phyloP scores from a whole-genome alignment of 2,329 filamentous ascomycete species.

The Scytalidium sp. region DNA sequence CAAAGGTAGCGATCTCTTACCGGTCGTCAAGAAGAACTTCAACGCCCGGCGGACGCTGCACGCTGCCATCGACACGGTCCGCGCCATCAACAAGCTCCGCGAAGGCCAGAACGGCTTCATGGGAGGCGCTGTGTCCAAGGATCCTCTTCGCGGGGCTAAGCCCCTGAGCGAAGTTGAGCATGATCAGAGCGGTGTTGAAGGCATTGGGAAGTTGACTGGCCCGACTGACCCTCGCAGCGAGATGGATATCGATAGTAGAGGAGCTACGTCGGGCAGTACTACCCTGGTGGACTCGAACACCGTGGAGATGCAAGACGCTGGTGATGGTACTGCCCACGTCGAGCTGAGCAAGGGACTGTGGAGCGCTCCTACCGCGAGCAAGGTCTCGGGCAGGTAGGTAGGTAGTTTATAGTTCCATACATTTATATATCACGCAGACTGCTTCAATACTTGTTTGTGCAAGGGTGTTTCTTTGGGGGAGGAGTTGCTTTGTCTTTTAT shows the following conservation, averaged over 20 bases:
- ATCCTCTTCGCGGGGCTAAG: slow-evolving; percentile 41
- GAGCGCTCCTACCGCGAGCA: slow-evolving; percentile 28
- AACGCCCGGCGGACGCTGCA: slow-evolving; percentile 67
- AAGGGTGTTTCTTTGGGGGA: too few species aligned
- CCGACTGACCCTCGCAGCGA: slow-evolving; percentile 7
- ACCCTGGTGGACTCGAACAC: neutral
- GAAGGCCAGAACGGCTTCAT: slow-evolving; percentile 59
- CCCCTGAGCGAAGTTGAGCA: slow-evolving; percentile 32
- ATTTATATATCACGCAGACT: too few species aligned
- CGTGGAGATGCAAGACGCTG: slow-evolving; percentile 23
- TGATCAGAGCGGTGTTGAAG: slow-evolving; percentile 41
- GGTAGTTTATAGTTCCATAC: too few species aligned
- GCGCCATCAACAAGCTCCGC: slow-evolving; percentile 68
- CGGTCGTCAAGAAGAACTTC: slow-evolving; percentile 72
- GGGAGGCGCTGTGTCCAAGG: slow-evolving; percentile 54
- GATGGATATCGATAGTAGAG: slow-evolving; percentile 16
- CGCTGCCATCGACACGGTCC: slow-evolving; percentile 68
- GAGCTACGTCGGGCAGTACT: slow-evolving; percentile 4
- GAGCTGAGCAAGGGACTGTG: slow-evolving; percentile 64
- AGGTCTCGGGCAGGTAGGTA: slow-evolving; percentile 11
- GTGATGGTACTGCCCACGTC: slow-evolving; percentile 24
- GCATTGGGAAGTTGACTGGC: neutral
- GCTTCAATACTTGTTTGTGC: too few species aligned
- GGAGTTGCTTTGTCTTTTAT: too few species aligned
- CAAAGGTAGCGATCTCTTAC: slow-evolving; percentile 60